Percentiles rank a stretch among this genome's conserved stretches.
These are phyloP conservation scores for Lipomyces kockii DNA, from an alignment of 805 yeast species.

Conservation along the genomic window DNA sequence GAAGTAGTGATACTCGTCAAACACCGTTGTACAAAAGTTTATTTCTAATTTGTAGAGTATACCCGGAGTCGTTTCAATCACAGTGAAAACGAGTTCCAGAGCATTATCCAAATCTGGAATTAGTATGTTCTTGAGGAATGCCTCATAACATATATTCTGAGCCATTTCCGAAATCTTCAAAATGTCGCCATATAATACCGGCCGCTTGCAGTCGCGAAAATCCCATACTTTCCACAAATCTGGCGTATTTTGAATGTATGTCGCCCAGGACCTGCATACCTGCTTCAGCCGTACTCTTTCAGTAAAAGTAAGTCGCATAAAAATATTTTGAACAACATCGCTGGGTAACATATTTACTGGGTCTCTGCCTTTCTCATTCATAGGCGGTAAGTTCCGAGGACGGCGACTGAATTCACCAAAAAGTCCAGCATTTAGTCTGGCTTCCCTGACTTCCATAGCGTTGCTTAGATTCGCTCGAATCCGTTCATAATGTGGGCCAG, in stretches of 20 bases:
- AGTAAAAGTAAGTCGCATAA: slow-evolving; percentile 8
- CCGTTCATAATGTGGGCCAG: background rate
- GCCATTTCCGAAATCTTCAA: background rate
- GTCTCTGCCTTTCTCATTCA: background rate
- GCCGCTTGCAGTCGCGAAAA: slow-evolving; percentile 14
- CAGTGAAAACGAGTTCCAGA: background rate
- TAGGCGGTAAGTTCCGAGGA: background rate
- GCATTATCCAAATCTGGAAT: background rate
- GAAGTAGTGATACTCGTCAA: background rate
- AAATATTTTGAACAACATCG: slow-evolving; percentile 4
- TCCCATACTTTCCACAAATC: slow-evolving; percentile 17
- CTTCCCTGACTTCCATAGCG: background rate
- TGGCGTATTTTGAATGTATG: background rate
- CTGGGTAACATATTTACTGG: slow-evolving; percentile 2
- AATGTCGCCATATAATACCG: slow-evolving; percentile 7
- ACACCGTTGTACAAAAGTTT: slow-evolving; percentile 6
- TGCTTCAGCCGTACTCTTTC: slow-evolving; percentile 5
- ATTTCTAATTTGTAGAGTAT: slow-evolving; percentile 8
- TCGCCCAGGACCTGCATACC: slow-evolving; percentile 15
- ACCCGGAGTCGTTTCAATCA: slow-evolving; percentile 1
- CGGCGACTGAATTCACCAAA: background rate
- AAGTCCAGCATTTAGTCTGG: background rate
- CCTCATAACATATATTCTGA: background rate
- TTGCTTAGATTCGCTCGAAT: background rate
- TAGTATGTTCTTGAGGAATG: background rate